phyloP scores from a whole-genome alignment of 164 flowering plant genomes.

The Umbilicus rupestris region DNA sequence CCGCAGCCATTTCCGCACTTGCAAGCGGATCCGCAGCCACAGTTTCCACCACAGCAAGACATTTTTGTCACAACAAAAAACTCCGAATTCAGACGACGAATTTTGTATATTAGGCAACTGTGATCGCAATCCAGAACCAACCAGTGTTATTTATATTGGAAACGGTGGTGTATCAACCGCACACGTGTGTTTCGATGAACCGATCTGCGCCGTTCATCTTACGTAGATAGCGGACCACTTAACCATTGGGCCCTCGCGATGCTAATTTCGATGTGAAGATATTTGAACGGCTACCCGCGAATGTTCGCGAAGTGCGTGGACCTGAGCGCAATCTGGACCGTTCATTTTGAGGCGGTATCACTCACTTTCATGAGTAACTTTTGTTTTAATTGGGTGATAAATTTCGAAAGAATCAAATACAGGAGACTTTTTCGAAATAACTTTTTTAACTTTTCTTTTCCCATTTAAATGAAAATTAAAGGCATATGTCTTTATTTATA shows the following conservation, averaged over 20 bases:
- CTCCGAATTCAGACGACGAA: no score
- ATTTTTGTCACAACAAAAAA: neutral
- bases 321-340: neutral
- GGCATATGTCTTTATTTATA: no score
- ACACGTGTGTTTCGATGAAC: neutral
- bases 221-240: neutral
- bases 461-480: no score
- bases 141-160: neutral
- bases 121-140: no score
- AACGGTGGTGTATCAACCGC: neutral
- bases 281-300: neutral
- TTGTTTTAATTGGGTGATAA: neutral
- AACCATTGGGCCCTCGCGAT: neutral
- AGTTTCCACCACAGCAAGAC: slow-evolving; percentile 16
- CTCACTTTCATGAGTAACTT: neutral
- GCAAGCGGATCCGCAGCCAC: slow-evolving; percentile 12
- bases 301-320: neutral
- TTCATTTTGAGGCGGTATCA: neutral
- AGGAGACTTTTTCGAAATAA: no score
- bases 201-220: neutral
- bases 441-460: no score
- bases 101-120: neutral
- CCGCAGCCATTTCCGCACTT: slow-evolving; percentile 12
- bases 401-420: no score
- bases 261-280: neutral